Percentiles rank a stretch among this genome's conserved stretches.
These are phyloP conservation scores for Stagonosporopsis chrysanthemi DNA, from an alignment of 2,329 filamentous ascomycete species.

Conservation along the genomic window DNA sequence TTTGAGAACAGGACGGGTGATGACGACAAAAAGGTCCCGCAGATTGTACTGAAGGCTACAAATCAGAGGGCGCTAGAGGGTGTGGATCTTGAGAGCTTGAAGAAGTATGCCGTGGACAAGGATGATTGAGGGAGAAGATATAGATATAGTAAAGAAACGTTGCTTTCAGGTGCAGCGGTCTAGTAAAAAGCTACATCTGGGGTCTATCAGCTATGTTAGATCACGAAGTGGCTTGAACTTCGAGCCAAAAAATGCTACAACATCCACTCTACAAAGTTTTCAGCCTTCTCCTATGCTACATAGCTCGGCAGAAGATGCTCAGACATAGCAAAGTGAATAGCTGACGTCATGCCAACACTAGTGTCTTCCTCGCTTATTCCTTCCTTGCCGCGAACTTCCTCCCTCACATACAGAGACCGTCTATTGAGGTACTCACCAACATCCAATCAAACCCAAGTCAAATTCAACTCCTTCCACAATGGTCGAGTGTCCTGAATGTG, in stretches of 20 bases:
- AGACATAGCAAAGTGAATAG: background rate
- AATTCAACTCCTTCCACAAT: conserved; percentile 12
- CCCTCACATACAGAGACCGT: background rate
- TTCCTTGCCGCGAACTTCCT: background rate
- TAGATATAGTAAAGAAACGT: background rate
- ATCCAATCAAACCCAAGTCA: background rate
- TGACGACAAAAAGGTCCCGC: conserved; percentile 56
- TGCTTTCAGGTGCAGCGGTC: background rate
- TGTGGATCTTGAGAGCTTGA: conserved; percentile 58
- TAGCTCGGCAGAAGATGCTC: background rate
- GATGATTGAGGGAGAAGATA: conserved; percentile 15
- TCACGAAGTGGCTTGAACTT: too few species aligned
- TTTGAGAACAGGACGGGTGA: conserved; percentile 61
- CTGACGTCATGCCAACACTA: conserved; percentile 17
- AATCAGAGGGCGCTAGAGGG: conserved; percentile 60
- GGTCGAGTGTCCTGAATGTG: conserved; percentile 41
- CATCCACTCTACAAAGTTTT: too few species aligned
- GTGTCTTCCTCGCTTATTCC: background rate
- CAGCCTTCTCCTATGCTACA: background rate
- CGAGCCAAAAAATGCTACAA: too few species aligned
- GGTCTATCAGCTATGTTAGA: background rate
- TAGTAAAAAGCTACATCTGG: background rate
- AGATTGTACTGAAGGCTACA: conserved; percentile 60
- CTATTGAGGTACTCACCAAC: conserved; percentile 12
- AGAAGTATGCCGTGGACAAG: conserved; percentile 57